These are phyloP conservation scores for Epichloe festucae DNA, from an alignment of 2,329 filamentous ascomycete species.

Conservation along the genomic window DNA sequence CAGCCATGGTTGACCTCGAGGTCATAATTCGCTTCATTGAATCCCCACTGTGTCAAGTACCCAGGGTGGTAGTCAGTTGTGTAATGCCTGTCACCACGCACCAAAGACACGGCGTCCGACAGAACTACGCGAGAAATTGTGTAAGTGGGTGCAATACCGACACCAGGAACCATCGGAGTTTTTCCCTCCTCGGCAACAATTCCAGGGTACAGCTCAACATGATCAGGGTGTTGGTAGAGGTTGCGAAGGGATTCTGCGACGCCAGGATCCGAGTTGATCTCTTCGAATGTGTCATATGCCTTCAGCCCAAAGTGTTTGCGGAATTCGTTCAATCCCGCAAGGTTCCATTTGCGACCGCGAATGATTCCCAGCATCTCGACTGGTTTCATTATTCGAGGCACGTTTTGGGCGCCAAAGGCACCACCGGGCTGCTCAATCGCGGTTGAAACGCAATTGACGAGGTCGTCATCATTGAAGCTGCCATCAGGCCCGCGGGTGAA, in stretches of 20 bases:
- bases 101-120: slow-evolving; percentile 66
- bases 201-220: slow-evolving; percentile 70
- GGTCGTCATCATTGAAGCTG: slow-evolving; percentile 60
- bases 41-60: slow-evolving; percentile 75
- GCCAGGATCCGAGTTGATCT: slow-evolving; percentile 67
- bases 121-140: slow-evolving; percentile 66
- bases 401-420: slow-evolving; percentile 60
- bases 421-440: slow-evolving; percentile 67
- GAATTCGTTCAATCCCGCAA: slow-evolving; percentile 74
- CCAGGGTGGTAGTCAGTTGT: slow-evolving; percentile 64
- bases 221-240: slow-evolving; percentile 67
- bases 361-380: slow-evolving; percentile 73
- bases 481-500: slow-evolving; percentile 54
- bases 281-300: slow-evolving; percentile 64
- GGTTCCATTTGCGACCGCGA: slow-evolving; percentile 63
- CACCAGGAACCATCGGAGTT: slow-evolving; percentile 57
- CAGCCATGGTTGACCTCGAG: slow-evolving; percentile 65
- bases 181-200: slow-evolving; percentile 67
- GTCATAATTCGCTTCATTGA: slow-evolving; percentile 60
- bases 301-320: slow-evolving; percentile 69
- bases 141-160: slow-evolving; percentile 62
- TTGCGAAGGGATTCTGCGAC: slow-evolving; percentile 52
- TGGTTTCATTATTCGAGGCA: slow-evolving; percentile 59
- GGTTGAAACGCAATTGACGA: slow-evolving; percentile 54
- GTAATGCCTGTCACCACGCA: slow-evolving; percentile 67